These are phyloP conservation scores for Tolypocladium ophioglossoides DNA, from an alignment of 2,329 filamentous ascomycete genomes.

Conservation along the genomic window DNA sequence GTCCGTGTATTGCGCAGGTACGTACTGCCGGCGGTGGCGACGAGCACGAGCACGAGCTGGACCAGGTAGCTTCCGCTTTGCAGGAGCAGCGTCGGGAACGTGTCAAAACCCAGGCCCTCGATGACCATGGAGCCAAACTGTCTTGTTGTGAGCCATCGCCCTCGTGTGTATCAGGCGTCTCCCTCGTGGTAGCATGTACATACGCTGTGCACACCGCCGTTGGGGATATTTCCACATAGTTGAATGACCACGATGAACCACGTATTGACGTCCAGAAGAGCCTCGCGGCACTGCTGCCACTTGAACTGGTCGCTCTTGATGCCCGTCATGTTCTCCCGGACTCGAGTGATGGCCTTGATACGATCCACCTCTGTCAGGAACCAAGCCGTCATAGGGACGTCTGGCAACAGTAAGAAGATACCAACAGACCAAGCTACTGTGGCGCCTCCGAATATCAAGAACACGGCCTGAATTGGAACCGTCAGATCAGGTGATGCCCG, in stretches of 20 bases:
- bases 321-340: slow-evolving; percentile 22
- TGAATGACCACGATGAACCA: slow-evolving; percentile 16
- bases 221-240: slow-evolving; percentile 16
- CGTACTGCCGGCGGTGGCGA: slow-evolving; percentile 10
- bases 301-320: slow-evolving; percentile 18
- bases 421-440: slow-evolving; percentile 11
- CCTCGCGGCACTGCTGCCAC: slow-evolving; percentile 13
- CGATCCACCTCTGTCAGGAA: slow-evolving; percentile 17
- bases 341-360: slow-evolving; percentile 17
- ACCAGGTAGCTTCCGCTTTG: slow-evolving; percentile 9
- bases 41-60: slow-evolving; percentile 13
- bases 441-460: slow-evolving; percentile 12
- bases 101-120: slow-evolving; percentile 14
- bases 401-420: slow-evolving; percentile 11
- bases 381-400: slow-evolving; percentile 14
- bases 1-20: slow-evolving; percentile 14
- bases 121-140: slow-evolving; percentile 17
- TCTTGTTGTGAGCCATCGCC: background rate
- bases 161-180: background rate
- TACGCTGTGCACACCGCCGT: slow-evolving; percentile 17
- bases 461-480: slow-evolving; percentile 5
- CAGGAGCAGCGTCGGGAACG: slow-evolving; percentile 12
- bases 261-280: slow-evolving; percentile 12
- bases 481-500: background rate
- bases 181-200: background rate